phyloP scores from a whole-genome alignment of 1,139 yeast species.

The Pichia sp. region DNA sequence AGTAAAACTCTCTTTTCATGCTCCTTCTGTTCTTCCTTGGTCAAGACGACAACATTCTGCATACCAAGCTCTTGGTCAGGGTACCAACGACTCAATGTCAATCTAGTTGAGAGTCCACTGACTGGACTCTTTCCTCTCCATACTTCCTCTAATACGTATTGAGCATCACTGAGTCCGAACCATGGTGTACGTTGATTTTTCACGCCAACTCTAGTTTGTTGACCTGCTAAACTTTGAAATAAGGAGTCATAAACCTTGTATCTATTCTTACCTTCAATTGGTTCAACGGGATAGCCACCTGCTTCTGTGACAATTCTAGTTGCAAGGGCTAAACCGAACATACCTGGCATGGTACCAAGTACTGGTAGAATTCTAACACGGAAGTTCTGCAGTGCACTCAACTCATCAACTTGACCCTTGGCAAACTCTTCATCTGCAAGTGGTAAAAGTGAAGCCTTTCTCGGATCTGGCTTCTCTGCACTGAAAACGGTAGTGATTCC shows the following conservation, averaged over 20 bases:
- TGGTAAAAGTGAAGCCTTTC: slow-evolving; percentile 82
- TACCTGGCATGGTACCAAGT: slow-evolving; percentile 92
- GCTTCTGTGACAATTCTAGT: slow-evolving; percentile 73
- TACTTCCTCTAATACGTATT: slow-evolving; percentile 84
- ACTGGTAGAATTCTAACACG: slow-evolving; percentile 93
- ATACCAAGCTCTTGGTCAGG: slow-evolving; percentile 47
- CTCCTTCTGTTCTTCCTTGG: slow-evolving; percentile 73
- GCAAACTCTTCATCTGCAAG: slow-evolving; percentile 71
- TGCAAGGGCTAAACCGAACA: slow-evolving; percentile 87
- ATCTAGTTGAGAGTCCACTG: slow-evolving; percentile 73
- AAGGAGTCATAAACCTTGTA: slow-evolving; percentile 77
- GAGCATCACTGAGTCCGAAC: slow-evolving; percentile 63
- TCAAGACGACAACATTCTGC: slow-evolving; percentile 79
- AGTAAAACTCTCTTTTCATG: slow-evolving; percentile 72
- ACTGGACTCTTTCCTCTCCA: slow-evolving; percentile 88
- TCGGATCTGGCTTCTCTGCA: slow-evolving; percentile 93
- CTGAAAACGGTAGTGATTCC: slow-evolving; percentile 89
- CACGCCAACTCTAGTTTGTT: slow-evolving; percentile 67
- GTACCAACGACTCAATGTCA: slow-evolving; percentile 81
- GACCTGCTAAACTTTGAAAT: slow-evolving; percentile 79
- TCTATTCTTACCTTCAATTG: slow-evolving; percentile 87
- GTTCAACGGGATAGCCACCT: slow-evolving; percentile 83
- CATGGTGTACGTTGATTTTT: slow-evolving; percentile 59
- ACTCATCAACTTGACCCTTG: slow-evolving; percentile 79
- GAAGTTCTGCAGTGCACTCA: slow-evolving; percentile 82